Evolutionary conservation across 768 basidiomycete genomes (phyloP).

Genomic region (Clathrus columnatus): DNA sequence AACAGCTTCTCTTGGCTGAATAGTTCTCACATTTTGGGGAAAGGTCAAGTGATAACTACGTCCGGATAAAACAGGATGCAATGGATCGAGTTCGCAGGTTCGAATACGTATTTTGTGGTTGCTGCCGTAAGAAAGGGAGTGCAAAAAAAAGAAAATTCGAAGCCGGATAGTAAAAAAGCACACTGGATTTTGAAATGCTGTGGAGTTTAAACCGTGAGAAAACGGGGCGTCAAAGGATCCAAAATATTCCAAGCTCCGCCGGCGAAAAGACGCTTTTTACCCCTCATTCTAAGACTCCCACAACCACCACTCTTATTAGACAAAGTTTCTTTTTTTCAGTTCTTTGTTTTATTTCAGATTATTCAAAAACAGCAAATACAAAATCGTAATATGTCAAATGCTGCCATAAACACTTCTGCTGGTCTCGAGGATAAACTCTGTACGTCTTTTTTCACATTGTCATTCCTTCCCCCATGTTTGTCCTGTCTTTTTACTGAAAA

Average conservation of each 20-base stretch:
- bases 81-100: background rate
- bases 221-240: background rate
- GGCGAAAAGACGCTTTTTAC: slow-evolving; percentile 3
- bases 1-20: background rate
- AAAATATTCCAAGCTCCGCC: slow-evolving; percentile 4
- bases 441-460: slow-evolving; percentile 26
- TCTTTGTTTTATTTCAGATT: slow-evolving; percentile 4
- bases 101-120: no score
- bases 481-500: slow-evolving; percentile 6
- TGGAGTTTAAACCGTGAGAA: no score
- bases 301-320: slow-evolving; percentile 4
- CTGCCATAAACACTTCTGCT: slow-evolving; percentile 70
- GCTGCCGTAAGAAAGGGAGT: background rate
- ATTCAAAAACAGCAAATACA: background rate
- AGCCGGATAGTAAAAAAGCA: no score
- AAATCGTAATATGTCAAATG: slow-evolving; percentile 67
- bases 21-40: background rate
- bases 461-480: background rate
- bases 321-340: slow-evolving; percentile 8
- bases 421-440: slow-evolving; percentile 72
- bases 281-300: slow-evolving; percentile 1
- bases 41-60: background rate
- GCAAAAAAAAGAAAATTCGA: background rate
- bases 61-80: no score
- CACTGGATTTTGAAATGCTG: no score